Evolutionary conservation across 352 stramenopile genomes (phyloP), one percentile per base, ranked within the genome.

Genomic region (Phytophthora pinifolia): DNA sequence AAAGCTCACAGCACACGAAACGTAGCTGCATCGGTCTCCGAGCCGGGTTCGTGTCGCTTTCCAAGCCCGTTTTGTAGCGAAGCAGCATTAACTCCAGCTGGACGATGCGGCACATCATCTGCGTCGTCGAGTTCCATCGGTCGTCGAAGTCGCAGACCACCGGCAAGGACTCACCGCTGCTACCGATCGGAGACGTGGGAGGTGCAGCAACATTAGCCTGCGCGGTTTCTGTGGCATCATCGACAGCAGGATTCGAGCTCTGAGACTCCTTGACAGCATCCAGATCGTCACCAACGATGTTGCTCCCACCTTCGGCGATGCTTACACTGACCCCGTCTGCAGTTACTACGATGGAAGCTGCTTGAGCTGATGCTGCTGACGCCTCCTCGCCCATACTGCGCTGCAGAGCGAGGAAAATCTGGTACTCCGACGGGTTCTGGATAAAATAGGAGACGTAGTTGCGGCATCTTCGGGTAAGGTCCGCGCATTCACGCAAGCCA

Each of bases 381-480:
- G 70, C 49, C 51, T 67, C 76, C 39, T 88, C 76, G 0, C 66
- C 68, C 25, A 89, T 73, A 50, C 77, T 76, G 22, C 76, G 73
- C 43, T 90, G 79, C n/a, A 91, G 36, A 29, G 81, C 72, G 13
- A 91, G 59, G 43, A 91, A 89, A 53, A 91, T 88, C 59, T 91
- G 81, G 47, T 91, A 91, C 63, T 91, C 81, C 27, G 76, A 88
- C 15, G 81, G 81, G 35, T 91, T 91, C 57, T 91, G 81, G 32
- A 91, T 91, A 12, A 91, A 91, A 51, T 88, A 91, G 18, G 78
- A 91, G 18, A 89, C 81, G 50, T 91, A 91, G 46, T 88, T 89
- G 9, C 78, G 74, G 37, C 81, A 91, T 9, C 81, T 57, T 9
- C 74, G 72, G 17, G 83, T 86, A 1, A 91, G 59, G 15, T 70